Conservation (phyloP, 129 eudicot genomes). For the Cynara cardunculus region DNA sequence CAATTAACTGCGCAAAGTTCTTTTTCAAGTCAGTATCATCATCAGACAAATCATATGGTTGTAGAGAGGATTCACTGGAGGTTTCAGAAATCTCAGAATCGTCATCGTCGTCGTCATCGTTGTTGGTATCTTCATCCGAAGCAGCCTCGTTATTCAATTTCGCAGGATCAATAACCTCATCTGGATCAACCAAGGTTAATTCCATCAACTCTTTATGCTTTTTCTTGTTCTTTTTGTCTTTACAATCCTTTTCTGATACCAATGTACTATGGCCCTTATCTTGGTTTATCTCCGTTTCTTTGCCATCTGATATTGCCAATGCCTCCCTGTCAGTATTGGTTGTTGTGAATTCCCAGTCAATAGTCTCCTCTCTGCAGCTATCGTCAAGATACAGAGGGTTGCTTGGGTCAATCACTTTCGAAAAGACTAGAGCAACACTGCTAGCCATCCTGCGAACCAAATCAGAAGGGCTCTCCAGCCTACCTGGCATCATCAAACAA, state of each 20-base stretch:
- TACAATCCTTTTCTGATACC: conserved; percentile 18
- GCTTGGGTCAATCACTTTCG: conserved; percentile 80
- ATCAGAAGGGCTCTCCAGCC: conserved; percentile 78
- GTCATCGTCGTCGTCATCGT: conserved; percentile 39
- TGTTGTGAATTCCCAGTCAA: conserved; percentile 89
- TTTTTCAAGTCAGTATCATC: conserved; percentile 77
- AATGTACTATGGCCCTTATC: conserved; percentile 7
- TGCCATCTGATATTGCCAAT: conserved; percentile 20
- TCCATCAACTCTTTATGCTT: conserved; percentile 38
- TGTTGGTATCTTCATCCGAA: conserved; percentile 45
- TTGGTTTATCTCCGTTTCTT: conserved; percentile 19
- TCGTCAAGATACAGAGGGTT: conserved; percentile 97
- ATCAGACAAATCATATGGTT: conserved; percentile 88
- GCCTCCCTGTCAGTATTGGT: conserved; percentile 31
- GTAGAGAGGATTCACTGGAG: conserved; percentile 77
- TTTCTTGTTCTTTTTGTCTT: conserved; percentile 24
- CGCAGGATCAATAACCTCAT: conserved; percentile 88
- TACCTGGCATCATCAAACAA: conserved; percentile 54
- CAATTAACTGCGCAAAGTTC: conserved; percentile 71
- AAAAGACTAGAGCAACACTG: conserved; percentile 74
- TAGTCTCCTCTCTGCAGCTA: conserved; percentile 48
- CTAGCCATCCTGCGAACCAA: conserved; percentile 82
- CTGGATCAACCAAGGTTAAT: conserved; percentile 63
- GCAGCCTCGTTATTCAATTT: conserved; percentile 35
- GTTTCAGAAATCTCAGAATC: conserved; percentile 61